These are phyloP conservation scores for Dendrobium nobile DNA, from an alignment of 106 monocot species.

Conservation along the genomic window DNA sequence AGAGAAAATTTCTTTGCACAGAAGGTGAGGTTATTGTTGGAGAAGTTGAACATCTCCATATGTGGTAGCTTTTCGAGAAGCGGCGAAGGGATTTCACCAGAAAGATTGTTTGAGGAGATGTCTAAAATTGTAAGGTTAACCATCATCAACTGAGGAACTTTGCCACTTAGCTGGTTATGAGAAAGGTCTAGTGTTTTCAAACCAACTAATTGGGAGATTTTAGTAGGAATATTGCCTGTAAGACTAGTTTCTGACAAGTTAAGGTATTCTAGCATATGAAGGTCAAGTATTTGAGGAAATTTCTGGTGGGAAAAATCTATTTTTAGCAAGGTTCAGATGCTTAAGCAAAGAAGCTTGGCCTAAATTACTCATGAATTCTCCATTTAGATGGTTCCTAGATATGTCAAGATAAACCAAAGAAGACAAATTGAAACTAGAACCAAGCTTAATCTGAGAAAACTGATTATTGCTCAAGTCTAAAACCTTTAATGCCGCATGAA, in stretches of 20 bases:
- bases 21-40: slow-evolving; percentile 74
- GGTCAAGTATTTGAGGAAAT: slow-evolving; percentile 29
- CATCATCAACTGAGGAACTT: slow-evolving; percentile 40
- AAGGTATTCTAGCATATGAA: slow-evolving; percentile 46
- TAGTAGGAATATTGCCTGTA: slow-evolving; percentile 38
- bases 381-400: slow-evolving; percentile 51
- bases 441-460: slow-evolving; percentile 43
- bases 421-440: slow-evolving; percentile 29
- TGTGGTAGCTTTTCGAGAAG: slow-evolving; percentile 35
- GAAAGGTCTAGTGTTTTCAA: slow-evolving; percentile 63
- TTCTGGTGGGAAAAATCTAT: slow-evolving; percentile 49
- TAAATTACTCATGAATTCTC: slow-evolving; percentile 31
- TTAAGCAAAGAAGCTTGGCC: slow-evolving; percentile 30
- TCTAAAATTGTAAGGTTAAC: slow-evolving; percentile 37
- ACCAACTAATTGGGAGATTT: slow-evolving; percentile 36
- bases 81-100: slow-evolving; percentile 46
- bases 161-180: slow-evolving; percentile 48
- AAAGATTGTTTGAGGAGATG: slow-evolving; percentile 69
- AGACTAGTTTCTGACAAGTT: slow-evolving; percentile 60
- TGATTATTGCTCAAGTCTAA: slow-evolving; percentile 78
- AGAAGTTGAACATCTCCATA: slow-evolving; percentile 63
- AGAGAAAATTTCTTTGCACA: slow-evolving; percentile 41
- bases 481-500: slow-evolving; percentile 27
- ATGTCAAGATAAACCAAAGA: slow-evolving; percentile 56
- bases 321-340: slow-evolving; percentile 72